Conservation (phyloP, 192 early-diverging fungal species). For the Phycomyces blakesleeanus region DNA sequence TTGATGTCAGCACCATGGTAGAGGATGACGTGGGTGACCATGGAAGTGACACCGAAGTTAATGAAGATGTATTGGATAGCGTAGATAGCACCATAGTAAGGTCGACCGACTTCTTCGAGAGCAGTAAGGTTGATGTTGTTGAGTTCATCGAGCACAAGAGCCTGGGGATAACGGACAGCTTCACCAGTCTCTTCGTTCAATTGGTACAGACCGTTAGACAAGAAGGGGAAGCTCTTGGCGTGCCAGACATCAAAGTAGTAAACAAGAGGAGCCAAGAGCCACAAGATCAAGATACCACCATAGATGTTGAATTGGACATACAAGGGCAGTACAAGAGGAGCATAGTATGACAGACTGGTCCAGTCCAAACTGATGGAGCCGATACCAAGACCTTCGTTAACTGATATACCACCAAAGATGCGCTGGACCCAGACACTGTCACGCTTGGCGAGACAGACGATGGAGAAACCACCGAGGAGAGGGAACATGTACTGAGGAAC, state of each 20-base stretch:
- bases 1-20: conserved; percentile 64
- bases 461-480: conserved; percentile 28
- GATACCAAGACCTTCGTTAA: conserved; percentile 37
- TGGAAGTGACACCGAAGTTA: conserved; percentile 58
- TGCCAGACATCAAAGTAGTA: conserved; percentile 54
- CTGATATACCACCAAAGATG: conserved; percentile 32
- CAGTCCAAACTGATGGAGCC: conserved; percentile 43
- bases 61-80: conserved; percentile 56
- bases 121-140: conserved; percentile 41
- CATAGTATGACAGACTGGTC: conserved; percentile 28
- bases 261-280: conserved; percentile 55
- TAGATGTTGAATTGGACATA: conserved; percentile 65
- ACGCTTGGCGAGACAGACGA: conserved; percentile 34
- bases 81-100: conserved; percentile 50
- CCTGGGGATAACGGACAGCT: conserved; percentile 26
- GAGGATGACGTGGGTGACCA: conserved; percentile 57
- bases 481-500: conserved; percentile 41
- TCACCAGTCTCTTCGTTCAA: conserved; percentile 42
- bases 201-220: conserved; percentile 44
- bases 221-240: conserved; percentile 47
- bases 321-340: conserved; percentile 58
- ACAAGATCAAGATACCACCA: conserved; percentile 48
- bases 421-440: conserved; percentile 23
- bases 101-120: conserved; percentile 43
- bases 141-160: conserved; percentile 41